Conservation (phyloP, 2,329 filamentous ascomycete genomes). For the Fusarium neocosmosporiellum region DNA sequence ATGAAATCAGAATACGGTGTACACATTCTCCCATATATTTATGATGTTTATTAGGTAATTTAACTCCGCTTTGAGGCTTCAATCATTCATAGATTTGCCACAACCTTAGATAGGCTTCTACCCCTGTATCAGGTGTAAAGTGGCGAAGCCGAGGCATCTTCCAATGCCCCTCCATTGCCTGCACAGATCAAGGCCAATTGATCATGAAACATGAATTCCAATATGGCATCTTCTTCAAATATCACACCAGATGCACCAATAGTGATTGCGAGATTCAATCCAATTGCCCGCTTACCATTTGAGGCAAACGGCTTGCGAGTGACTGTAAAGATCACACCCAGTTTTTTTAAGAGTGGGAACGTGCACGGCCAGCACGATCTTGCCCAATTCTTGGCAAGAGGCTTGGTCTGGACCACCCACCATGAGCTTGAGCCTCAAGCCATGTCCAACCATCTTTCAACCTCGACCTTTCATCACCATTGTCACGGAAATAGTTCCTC, state of each 20-base stretch:
- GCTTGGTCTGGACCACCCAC: slow-evolving; percentile 8
- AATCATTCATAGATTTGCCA: not conserved
- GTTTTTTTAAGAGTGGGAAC: slow-evolving; percentile 9
- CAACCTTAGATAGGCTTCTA: not conserved
- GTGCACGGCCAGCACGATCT: slow-evolving; percentile 9
- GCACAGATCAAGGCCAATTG: not conserved
- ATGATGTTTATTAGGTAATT: not conserved
- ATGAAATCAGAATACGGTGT: not conserved
- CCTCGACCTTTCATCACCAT: slow-evolving; percentile 3
- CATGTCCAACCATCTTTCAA: slow-evolving; percentile 9
- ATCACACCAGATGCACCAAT: no score
- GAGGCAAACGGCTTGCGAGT: not conserved
- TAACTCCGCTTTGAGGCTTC: not conserved
- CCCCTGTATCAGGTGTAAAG: not conserved
- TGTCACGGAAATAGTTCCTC: not conserved
- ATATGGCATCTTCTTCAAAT: not conserved
- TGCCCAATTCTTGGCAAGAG: slow-evolving; percentile 23
- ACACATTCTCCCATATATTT: not conserved
- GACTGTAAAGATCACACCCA: no score
- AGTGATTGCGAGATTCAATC: not conserved
- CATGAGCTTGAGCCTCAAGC: slow-evolving; percentile 9
- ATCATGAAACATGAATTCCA: not conserved
- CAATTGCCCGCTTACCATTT: not conserved
- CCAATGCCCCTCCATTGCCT: not conserved
- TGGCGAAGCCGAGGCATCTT: not conserved